phyloP scores from a whole-genome alignment of 768 basidiomycete genomes.

The Leccinum imitatum region DNA sequence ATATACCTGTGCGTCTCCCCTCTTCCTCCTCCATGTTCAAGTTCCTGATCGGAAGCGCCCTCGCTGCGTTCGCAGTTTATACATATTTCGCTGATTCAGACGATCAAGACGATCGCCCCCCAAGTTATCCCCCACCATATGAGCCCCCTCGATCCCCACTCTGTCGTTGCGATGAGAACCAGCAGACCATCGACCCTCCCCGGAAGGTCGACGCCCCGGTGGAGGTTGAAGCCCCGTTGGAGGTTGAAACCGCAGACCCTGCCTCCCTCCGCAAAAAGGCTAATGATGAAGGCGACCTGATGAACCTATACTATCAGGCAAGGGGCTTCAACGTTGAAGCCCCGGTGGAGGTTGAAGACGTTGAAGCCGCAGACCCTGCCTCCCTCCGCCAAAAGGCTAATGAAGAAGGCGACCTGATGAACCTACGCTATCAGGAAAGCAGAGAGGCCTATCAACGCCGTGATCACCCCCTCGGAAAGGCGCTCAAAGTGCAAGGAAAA shows the following conservation, averaged over 20 bases:
- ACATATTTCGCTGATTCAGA: neutral
- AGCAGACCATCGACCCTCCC: neutral
- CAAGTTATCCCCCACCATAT: neutral
- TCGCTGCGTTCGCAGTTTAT: constrained; percentile 12
- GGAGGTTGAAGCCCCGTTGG: neutral
- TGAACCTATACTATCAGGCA: constrained; percentile 57
- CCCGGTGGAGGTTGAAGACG: too few relatives aligned
- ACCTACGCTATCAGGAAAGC: too few relatives aligned
- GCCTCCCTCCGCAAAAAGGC: constrained; percentile 68
- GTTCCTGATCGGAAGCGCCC: constrained; percentile 10
- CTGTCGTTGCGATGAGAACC: constrained; percentile 7
- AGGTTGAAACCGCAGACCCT: constrained; percentile 39
- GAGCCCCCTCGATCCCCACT: neutral
- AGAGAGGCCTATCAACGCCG: too few relatives aligned
- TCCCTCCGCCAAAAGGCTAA: too few relatives aligned
- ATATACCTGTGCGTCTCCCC: neutral
- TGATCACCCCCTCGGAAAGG: too few relatives aligned
- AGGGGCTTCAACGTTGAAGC: too few relatives aligned
- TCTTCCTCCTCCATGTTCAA: constrained; percentile 9
- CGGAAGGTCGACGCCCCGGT: neutral
- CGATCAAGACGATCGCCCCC: constrained; percentile 7
- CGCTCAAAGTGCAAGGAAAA: constrained; percentile 75
- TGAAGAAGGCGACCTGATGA: too few relatives aligned
- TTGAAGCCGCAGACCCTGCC: too few relatives aligned
- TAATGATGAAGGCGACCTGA: constrained; percentile 72